Evolutionary conservation across 345 rosid genomes (phyloP).

Genomic region (Cardamine chenopodiifolia): DNA sequence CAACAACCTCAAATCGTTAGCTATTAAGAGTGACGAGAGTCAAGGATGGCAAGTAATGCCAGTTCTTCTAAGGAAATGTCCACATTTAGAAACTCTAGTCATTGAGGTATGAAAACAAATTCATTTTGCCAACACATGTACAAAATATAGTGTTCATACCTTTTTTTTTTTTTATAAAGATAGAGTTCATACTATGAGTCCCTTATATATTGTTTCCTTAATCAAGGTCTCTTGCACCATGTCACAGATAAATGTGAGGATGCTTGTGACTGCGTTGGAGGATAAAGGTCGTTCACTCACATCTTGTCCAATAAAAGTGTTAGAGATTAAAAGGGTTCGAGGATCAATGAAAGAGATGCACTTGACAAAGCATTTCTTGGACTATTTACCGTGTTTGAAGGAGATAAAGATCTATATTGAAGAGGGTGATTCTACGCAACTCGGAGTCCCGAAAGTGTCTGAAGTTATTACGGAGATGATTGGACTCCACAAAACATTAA

Average conservation of each 20-base stretch:
- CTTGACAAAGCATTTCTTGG: neutral
- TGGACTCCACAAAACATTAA: neutral
- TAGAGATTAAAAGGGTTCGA: too few relatives aligned
- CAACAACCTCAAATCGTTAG: constrained; percentile 5
- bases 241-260: constrained; percentile 13
- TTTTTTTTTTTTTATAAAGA: too few relatives aligned
- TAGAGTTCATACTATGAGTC: too few relatives aligned
- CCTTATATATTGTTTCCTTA: neutral
- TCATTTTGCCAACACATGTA: neutral
- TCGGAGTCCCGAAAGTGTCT: neutral
- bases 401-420: neutral
- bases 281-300: neutral
- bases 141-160: neutral
- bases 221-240: constrained; percentile 9
- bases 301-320: neutral
- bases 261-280: constrained; percentile 17
- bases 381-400: neutral
- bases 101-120: neutral
- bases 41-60: constrained; percentile 21
- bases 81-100: constrained; percentile 1
- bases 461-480: neutral
- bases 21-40: neutral
- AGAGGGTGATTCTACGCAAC: neutral
- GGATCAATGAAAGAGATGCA: neutral
- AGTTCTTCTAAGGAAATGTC: neutral